These are phyloP conservation scores for Aspergillus hiratsukae DNA, from an alignment of 2,329 filamentous ascomycete species.

Conservation along the genomic window DNA sequence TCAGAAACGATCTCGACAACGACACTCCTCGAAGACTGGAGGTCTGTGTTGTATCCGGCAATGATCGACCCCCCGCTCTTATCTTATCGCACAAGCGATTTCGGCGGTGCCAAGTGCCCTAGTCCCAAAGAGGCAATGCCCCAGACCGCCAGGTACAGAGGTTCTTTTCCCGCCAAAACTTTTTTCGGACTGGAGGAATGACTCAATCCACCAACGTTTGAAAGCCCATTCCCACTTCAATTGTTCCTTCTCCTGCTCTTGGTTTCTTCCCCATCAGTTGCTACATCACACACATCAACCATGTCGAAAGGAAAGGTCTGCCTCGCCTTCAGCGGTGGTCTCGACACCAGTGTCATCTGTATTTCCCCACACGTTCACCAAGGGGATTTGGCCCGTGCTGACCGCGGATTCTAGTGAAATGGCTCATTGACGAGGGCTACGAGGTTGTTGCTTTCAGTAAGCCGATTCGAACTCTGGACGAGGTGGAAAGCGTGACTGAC, in stretches of 20 bases:
- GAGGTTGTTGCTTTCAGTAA: constrained; percentile 59
- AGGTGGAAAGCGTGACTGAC: constrained; percentile 3
- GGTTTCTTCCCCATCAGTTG: neutral
- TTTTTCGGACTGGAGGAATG: neutral
- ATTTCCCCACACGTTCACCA: constrained; percentile 22
- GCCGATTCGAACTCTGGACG: constrained; percentile 5
- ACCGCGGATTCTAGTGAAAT: constrained; percentile 29
- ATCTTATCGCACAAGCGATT: neutral
- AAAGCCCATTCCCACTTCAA: neutral
- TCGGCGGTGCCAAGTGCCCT: neutral
- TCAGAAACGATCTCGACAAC: neutral
- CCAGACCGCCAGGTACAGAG: neutral
- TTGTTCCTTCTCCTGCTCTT: neutral
- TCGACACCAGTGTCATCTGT: constrained; percentile 57
- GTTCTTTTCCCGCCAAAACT: neutral
- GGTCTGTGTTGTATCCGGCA: neutral
- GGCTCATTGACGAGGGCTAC: constrained; percentile 49
- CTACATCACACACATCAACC: neutral
- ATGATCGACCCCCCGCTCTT: neutral
- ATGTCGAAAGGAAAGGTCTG: constrained; percentile 5
- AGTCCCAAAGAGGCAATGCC: neutral
- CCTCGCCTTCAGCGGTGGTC: constrained; percentile 43
- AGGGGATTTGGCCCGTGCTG: constrained; percentile 11
- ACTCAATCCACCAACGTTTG: too few species aligned
- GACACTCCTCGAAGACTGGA: neutral